Evolutionary conservation across 495 filamentous ascomycete species (phyloP).

Genomic region (Hyaloscypha variabilis): DNA sequence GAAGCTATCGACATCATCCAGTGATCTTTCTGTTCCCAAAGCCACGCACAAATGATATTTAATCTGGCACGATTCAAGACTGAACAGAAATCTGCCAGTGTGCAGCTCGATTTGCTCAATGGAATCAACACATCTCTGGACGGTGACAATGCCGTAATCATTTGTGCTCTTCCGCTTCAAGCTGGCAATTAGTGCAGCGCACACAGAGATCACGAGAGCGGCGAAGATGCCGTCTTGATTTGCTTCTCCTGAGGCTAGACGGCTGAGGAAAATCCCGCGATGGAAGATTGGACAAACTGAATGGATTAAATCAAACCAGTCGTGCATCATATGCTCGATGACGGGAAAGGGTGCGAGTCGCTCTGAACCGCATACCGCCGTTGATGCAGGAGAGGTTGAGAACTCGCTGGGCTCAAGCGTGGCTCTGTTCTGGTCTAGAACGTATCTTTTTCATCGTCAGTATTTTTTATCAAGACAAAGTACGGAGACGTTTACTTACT

Average conservation of each 20-base stretch:
- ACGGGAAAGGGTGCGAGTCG: constrained; percentile 1
- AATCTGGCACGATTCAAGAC: constrained; percentile 23
- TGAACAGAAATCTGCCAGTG: background rate
- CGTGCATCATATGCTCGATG: constrained; percentile 19
- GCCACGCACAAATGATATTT: constrained; percentile 17
- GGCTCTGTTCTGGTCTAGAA: no score
- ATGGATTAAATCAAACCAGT: constrained; percentile 28
- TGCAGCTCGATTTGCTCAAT: constrained; percentile 11
- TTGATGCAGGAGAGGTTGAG: no score
- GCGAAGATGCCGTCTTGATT: constrained; percentile 2
- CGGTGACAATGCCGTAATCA: constrained; percentile 15
- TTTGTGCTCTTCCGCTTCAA: constrained; percentile 4
- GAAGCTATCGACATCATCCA: constrained; percentile 5
- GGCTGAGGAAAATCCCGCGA: constrained; percentile 11
- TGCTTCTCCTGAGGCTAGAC: constrained; percentile 7
- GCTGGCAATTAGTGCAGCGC: constrained; percentile 17
- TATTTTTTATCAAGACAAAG: no score
- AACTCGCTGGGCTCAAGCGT: no score
- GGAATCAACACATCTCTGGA: constrained; percentile 11
- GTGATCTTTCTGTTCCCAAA: background rate
- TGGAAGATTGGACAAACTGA: constrained; percentile 21
- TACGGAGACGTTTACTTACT: no score
- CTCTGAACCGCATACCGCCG: no score
- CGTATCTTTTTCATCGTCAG: no score
- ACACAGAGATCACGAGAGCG: constrained; percentile 21